phyloP scores from a whole-genome alignment of 2,329 filamentous ascomycete species.

The Microdochium trichocladiopsis region DNA sequence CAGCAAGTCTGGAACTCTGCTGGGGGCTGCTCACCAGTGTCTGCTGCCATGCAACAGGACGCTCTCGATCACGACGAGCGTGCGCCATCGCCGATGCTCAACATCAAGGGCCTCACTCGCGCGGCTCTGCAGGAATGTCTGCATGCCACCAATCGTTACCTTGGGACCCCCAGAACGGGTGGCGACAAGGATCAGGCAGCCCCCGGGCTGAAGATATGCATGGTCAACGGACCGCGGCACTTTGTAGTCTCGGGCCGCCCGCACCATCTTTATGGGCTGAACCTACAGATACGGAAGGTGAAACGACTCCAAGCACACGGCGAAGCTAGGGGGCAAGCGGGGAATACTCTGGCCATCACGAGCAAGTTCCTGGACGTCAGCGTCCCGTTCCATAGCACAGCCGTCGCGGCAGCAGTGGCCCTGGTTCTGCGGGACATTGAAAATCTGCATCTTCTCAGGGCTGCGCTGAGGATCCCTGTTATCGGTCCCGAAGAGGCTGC shows the following conservation, averaged over 20 bases:
- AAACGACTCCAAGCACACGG: slow-evolving; percentile 16
- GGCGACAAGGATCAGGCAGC: slow-evolving; percentile 6
- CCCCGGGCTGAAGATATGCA: slow-evolving; percentile 2
- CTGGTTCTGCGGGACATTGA: slow-evolving; percentile 10
- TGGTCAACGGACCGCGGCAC: slow-evolving; percentile 21
- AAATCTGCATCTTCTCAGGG: slow-evolving; percentile 15
- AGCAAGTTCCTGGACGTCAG: slow-evolving; percentile 29
- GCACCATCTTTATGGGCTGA: slow-evolving; percentile 17
- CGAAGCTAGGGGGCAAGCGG: slow-evolving; percentile 22
- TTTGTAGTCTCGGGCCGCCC: slow-evolving; percentile 21
- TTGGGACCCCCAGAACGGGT: slow-evolving; percentile 11
- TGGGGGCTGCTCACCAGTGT: slow-evolving; percentile 7
- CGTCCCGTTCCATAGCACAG: slow-evolving; percentile 29
- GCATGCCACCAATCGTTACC: slow-evolving; percentile 15
- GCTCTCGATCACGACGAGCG: slow-evolving; percentile 12
- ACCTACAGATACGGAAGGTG: slow-evolving; percentile 14
- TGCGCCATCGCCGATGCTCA: slow-evolving; percentile 19
- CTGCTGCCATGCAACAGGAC: slow-evolving; percentile 1
- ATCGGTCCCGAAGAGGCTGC: slow-evolving; percentile 20
- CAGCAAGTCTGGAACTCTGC: slow-evolving; percentile 12
- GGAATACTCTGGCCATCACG: slow-evolving; percentile 12
- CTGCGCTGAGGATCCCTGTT: slow-evolving; percentile 35
- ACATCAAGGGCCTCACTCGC: slow-evolving; percentile 13
- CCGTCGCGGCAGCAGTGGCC: slow-evolving; percentile 18
- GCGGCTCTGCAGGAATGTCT: slow-evolving; percentile 12